These are phyloP conservation scores for Cinchona pubescens DNA, from an alignment of 257 asterid species.

Conservation along the genomic window DNA sequence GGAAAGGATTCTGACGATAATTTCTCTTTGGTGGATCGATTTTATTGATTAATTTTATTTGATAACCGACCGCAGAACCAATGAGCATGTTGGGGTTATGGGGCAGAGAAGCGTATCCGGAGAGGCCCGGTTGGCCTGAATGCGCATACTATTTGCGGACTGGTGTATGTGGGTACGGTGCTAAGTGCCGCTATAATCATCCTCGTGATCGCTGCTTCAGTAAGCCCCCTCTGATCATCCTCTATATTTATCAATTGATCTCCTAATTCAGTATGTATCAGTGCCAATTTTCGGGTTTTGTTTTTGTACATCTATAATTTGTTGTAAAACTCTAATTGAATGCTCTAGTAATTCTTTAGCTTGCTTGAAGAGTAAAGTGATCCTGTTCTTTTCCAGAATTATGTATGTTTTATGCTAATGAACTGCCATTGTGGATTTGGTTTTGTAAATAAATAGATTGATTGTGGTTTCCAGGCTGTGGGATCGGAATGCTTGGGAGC, in stretches of 20 bases:
- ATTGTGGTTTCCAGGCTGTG: conserved; percentile 22
- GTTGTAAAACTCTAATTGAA: background rate
- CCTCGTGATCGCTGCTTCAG: conserved; percentile 69
- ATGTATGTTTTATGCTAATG: background rate
- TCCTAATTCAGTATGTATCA: background rate
- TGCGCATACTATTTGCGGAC: conserved; percentile 73
- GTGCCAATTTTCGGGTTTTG: background rate
- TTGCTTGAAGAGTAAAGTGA: background rate
- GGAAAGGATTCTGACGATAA: conserved; percentile 15
- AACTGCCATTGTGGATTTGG: background rate
- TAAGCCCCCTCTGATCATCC: conserved; percentile 26
- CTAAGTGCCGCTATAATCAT: conserved; percentile 82
- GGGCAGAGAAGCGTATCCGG: conserved; percentile 67
- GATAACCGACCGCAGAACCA: conserved; percentile 46
- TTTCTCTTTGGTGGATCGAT: no score
- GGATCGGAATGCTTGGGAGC: conserved; percentile 41
- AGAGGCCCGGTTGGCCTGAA: conserved; percentile 64
- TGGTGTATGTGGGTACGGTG: conserved; percentile 79
- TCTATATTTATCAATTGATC: conserved; percentile 6
- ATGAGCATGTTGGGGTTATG: conserved; percentile 52
- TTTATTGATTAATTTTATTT: conserved; percentile 15
- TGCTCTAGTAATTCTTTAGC: background rate
- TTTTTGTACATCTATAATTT: no score
- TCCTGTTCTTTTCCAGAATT: background rate
- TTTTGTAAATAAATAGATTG: conserved; percentile 11